These are phyloP conservation scores for Fibroporia radiculosa DNA, from an alignment of 768 basidiomycete genomes.

Conservation along the genomic window DNA sequence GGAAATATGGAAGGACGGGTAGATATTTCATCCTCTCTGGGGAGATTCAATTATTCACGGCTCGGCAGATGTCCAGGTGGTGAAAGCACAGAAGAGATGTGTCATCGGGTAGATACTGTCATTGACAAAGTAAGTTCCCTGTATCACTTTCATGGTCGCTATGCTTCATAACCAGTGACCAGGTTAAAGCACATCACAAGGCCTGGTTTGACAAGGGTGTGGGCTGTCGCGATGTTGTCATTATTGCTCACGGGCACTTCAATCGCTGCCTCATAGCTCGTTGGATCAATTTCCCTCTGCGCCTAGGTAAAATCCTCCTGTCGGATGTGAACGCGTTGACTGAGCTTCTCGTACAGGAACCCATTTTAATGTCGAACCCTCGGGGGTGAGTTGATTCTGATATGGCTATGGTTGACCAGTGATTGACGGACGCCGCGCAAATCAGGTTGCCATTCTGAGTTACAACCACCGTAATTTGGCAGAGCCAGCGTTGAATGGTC, in stretches of 20 bases:
- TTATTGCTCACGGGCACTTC: slow-evolving; percentile 88
- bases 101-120: slow-evolving; percentile 65
- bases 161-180: background rate
- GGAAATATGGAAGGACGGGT: slow-evolving; percentile 87
- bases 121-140: slow-evolving; percentile 51
- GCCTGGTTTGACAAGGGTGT: slow-evolving; percentile 60
- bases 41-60: slow-evolving; percentile 1
- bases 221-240: slow-evolving; percentile 70
- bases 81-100: slow-evolving; percentile 78
- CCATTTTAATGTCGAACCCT: slow-evolving; percentile 80
- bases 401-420: slow-evolving; percentile 5
- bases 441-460: slow-evolving; percentile 68
- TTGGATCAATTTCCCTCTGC: slow-evolving; percentile 68
- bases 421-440: background rate
- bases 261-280: slow-evolving; percentile 71
- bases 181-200: slow-evolving; percentile 71
- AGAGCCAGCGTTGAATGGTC: slow-evolving; percentile 69
- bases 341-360: slow-evolving; percentile 37
- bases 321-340: background rate
- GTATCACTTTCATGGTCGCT: background rate
- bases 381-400: slow-evolving; percentile 41
- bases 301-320: slow-evolving; percentile 34
- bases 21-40: slow-evolving; percentile 13
- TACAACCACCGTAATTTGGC: slow-evolving; percentile 78
- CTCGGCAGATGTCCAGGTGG: slow-evolving; percentile 72